Evolutionary conservation across 2,329 filamentous ascomycete species (phyloP).

Genomic region (Penicillium sp.): DNA sequence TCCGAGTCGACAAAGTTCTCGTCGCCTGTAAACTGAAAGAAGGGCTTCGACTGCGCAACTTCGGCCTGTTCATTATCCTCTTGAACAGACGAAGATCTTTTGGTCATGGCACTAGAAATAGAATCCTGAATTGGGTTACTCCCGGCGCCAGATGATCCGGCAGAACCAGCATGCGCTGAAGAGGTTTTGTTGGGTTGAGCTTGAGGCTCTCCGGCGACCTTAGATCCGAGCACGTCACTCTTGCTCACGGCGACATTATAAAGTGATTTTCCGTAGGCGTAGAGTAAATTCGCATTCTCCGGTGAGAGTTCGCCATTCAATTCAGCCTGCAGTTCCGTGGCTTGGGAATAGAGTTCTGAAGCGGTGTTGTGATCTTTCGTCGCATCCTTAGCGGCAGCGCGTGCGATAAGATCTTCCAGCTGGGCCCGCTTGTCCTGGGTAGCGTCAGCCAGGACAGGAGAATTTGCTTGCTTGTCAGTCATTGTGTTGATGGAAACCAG

Average conservation of each 20-base stretch:
- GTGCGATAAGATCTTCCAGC: conserved; percentile 75
- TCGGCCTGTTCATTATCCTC: conserved; percentile 12
- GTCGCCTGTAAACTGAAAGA: conserved; percentile 91
- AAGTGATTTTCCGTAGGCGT: conserved; percentile 88
- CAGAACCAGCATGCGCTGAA: conserved; percentile 39
- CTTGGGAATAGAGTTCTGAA: conserved; percentile 82
- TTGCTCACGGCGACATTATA: conserved; percentile 94
- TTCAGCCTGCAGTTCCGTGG: conserved; percentile 84
- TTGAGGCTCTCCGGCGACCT: conserved; percentile 63
- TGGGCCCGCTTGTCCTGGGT: conserved; percentile 56
- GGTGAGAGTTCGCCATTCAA: conserved; percentile 90
- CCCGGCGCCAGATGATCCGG: conserved; percentile 16
- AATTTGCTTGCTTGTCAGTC: conserved; percentile 21
- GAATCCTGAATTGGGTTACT: conserved; percentile 29
- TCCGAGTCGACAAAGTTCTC: conserved; percentile 89
- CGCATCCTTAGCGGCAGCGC: conserved; percentile 80
- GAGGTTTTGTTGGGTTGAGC: conserved; percentile 54
- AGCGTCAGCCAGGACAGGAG: not conserved
- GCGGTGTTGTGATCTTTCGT: conserved; percentile 86
- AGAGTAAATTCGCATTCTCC: conserved; percentile 90
- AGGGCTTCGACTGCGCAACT: conserved; percentile 53
- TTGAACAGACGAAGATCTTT: conserved; percentile 16
- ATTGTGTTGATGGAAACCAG: conserved; percentile 18
- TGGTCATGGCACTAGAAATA: conserved; percentile 23
- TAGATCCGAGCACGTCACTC: conserved; percentile 88